Evolutionary conservation across 495 filamentous ascomycete genomes (phyloP), one percentile per base, ranked within the genome.

Genomic region (Neurospora sp.): DNA sequence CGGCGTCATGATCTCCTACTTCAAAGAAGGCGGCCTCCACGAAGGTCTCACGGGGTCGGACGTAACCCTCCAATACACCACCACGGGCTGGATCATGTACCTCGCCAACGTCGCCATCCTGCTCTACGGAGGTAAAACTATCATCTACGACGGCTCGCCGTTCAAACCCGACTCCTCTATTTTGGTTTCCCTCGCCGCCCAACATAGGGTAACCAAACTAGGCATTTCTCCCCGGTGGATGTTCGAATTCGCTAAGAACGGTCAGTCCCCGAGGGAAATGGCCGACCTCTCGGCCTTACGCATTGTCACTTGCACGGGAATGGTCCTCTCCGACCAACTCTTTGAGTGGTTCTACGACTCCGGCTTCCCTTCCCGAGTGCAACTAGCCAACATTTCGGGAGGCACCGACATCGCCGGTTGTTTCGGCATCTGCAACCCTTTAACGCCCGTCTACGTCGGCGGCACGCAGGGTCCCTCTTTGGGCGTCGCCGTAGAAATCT

Each of bases 41-140:
- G 82, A 87, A 27, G 86, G 88, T 37, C 74, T 85, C 10, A 80
- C 79, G 1, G 75, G 86, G 0, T 79, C 86, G 11, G 86, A 77
- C 40, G 86, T 90, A 20, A 79, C 82, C 14, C 75, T 87, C 72
- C 87, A 92, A 81, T 90, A 87, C 75, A 89, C 86, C 18, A 90
- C 88, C 59, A 92, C 90, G 0, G 92, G 92, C 7, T 95, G 92
- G 92, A 94, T 95, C 77, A 95, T 95, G 92, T 94, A 94, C 79
- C 80, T 93, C 39, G 79, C 86, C 23, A 84, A 84, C 69, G 81
- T 91, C 20, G 80, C 81, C 39, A 80, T 82, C 4, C 82, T 93
- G 16, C 77, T 90, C 0, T 77, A 81, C 35, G 91, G 92, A 9
- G 84, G 84, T 0, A 84, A 87, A 39, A 80, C 87, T 10, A 78